Conservation (phyloP, 371 early-diverging fungal species). For the Umbelopsis sp. region DNA sequence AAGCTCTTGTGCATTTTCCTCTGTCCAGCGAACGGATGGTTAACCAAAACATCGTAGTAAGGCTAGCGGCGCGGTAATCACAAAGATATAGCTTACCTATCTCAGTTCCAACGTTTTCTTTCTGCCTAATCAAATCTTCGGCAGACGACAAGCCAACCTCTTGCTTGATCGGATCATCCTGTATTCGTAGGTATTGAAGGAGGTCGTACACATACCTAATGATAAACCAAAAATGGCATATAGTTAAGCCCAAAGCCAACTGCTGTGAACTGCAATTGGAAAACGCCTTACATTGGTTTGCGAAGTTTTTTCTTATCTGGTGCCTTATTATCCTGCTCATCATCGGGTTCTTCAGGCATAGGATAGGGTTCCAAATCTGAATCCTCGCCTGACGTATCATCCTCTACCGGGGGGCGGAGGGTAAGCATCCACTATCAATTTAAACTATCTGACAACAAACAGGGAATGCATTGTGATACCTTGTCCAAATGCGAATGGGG, state of each 20-base stretch:
- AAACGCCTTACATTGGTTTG: constrained; percentile 36
- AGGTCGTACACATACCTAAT: constrained; percentile 48
- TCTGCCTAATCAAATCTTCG: constrained; percentile 44
- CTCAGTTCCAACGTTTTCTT: constrained; percentile 40
- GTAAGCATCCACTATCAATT: background rate
- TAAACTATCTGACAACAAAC: background rate
- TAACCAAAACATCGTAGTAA: background rate
- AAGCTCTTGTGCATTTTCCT: constrained; percentile 36
- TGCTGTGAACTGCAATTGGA: too few species aligned
- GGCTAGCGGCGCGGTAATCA: background rate
- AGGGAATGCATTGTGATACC: background rate
- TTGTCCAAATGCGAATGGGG: constrained; percentile 8
- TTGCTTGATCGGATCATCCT: constrained; percentile 45
- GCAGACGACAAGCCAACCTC: constrained; percentile 46
- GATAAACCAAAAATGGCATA: background rate
- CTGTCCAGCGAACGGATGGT: constrained; percentile 17
- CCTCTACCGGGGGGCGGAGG: background rate
- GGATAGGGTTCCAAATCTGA: constrained; percentile 53
- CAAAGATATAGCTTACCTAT: constrained; percentile 30
- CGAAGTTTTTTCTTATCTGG: constrained; percentile 25
- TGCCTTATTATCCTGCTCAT: constrained; percentile 27
- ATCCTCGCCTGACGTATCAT: constrained; percentile 27
- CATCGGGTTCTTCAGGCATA: constrained; percentile 56
- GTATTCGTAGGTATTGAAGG: constrained; percentile 37
- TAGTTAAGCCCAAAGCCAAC: background rate